Base-by-base conservation (phyloP, 2,329 filamentous ascomycete species). In the Aureobasidium pullulans region DNA sequence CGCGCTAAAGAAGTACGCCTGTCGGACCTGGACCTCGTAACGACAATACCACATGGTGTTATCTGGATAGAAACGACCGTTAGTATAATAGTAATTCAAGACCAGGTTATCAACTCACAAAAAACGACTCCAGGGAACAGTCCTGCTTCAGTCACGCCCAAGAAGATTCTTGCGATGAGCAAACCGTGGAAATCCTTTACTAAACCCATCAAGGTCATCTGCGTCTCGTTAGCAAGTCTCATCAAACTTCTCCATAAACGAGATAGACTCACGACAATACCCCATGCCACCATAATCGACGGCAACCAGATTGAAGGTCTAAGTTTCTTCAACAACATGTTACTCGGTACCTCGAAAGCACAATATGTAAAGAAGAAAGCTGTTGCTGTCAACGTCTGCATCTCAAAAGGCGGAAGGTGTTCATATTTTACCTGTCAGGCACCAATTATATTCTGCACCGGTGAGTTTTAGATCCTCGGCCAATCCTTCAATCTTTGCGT, bases 121-220 rank as follows among this genome's bases (percentile, higher is more conserved):
- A 63, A 68, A 4, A 60, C 59, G 1, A 62, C 58, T 28, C 75
- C 63, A 15, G 63, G 62, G 40, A 64, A 64, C 5, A 65, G 49
- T 10, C 64, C 63, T 4, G 64, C 79, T 70, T 94, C 89, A 15
- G 82, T 81, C 23, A 92, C 57, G 31, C 64, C 64, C 11, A 70
- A 61, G 39, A 70, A 64, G 19, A 66, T 63, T 11, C 69, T 60
- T 2, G 62, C 63, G 9, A 62, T 65, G 6, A 67, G 62, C 0
- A 71, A 61, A 16, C 69, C 68, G n/a, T 60, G 59, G 50, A 65
- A 69, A 44, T 64, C 68, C 34, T 64, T 59, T 2, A 70, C 67
- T 19, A 69, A 60, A 2, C 69, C 68, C 61, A 67, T 69, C 16
- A 67, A 63, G 15, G 67, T 67, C 64, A 69, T 68, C 4, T 64